phyloP scores from a whole-genome alignment of 2,329 filamentous ascomycete species.

The Cadophora gregata region DNA sequence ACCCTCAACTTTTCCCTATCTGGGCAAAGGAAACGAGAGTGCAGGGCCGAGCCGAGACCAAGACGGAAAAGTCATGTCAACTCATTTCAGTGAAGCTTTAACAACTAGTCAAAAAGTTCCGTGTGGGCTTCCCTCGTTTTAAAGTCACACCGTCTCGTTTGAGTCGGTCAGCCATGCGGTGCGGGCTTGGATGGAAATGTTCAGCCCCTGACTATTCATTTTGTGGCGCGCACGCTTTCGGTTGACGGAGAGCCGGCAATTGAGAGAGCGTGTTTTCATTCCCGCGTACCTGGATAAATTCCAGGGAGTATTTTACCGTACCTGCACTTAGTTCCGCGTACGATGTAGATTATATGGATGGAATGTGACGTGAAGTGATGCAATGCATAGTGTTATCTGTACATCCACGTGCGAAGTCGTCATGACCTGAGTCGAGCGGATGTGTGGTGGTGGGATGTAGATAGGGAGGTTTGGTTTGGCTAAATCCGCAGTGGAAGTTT shows the following conservation, averaged over 20 bases:
- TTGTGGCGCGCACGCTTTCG: neutral
- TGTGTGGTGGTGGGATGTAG: no score
- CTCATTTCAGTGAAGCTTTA: neutral
- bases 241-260: conserved; percentile 10
- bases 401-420: neutral
- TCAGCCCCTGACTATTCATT: conserved; percentile 14
- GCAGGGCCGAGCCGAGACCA: conserved; percentile 21
- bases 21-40: conserved; percentile 11
- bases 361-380: neutral
- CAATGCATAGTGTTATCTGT: neutral
- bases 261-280: neutral
- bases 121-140: neutral
- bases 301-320: neutral
- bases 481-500: neutral
- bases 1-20: neutral
- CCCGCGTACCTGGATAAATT: conserved; percentile 9
- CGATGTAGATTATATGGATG: no score
- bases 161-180: no score
- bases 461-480: neutral
- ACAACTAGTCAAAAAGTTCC: neutral
- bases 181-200: neutral
- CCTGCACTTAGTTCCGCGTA: neutral
- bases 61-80: neutral
- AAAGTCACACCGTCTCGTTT: neutral
- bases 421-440: neutral